Evolutionary conservation across 306 rosid species (phyloP).

Genomic region (Mimosa bimucronata): DNA sequence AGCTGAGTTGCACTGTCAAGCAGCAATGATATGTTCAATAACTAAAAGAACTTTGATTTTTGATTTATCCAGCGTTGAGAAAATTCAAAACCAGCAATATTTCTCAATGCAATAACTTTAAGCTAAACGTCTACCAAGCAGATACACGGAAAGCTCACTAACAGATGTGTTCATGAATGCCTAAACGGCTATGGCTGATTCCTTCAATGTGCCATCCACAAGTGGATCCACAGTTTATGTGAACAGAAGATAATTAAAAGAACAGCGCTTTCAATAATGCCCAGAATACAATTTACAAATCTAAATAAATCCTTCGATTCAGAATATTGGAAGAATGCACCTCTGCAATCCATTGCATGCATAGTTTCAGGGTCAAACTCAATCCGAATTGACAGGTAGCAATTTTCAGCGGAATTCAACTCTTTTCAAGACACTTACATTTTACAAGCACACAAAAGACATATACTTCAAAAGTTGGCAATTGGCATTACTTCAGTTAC

Average conservation of each 20-base stretch:
- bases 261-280: constrained; percentile 1
- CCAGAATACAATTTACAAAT: constrained; percentile 38
- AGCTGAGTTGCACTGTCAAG: background rate
- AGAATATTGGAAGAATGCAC: background rate
- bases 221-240: background rate
- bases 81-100: background rate
- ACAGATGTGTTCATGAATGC: constrained; percentile 32
- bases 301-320: constrained; percentile 17
- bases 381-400: background rate
- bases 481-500: no score
- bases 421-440: background rate
- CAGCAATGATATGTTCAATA: background rate
- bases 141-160: constrained; percentile 2
- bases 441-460: background rate
- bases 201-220: constrained; percentile 6
- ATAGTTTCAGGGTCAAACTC: background rate
- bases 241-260: constrained; percentile 5
- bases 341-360: constrained; percentile 6
- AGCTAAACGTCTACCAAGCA: background rate
- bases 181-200: background rate
- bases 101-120: constrained; percentile 13
- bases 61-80: background rate
- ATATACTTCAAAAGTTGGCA: background rate
- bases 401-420: constrained; percentile 32
- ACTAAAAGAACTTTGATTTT: background rate